These are phyloP conservation scores for Fonsecaea multimorphosa DNA, from an alignment of 2,329 filamentous ascomycete species.

Conservation along the genomic window DNA sequence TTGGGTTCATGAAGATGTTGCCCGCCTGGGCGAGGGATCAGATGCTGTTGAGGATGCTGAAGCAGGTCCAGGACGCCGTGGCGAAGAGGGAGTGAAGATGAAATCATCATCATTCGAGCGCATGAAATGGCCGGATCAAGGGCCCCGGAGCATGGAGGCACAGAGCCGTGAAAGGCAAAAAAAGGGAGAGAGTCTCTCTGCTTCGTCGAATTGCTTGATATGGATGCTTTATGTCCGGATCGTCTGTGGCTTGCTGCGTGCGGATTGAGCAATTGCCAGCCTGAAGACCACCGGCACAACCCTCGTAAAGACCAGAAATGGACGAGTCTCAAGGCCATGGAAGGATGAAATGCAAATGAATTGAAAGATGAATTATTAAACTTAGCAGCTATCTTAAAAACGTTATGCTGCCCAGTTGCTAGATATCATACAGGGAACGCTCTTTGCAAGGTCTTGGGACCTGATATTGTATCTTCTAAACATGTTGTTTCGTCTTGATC, in stretches of 20 bases:
- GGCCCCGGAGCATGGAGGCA: too few species aligned
- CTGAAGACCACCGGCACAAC: too few species aligned
- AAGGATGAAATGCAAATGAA: not conserved
- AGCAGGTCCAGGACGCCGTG: not conserved
- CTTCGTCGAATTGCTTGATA: too few species aligned
- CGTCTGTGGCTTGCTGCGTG: too few species aligned
- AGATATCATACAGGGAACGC: not conserved
- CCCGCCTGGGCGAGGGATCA: constrained; percentile 18
- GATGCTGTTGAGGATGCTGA: constrained; percentile 9
- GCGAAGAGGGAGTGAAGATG: not conserved
- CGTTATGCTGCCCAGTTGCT: not conserved
- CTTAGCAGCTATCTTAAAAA: not conserved
- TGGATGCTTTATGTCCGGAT: too few species aligned
- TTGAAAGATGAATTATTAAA: not conserved
- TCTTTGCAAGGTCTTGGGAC: not conserved
- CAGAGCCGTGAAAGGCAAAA: not conserved
- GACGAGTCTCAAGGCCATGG: not conserved
- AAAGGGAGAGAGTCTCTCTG: too few species aligned
- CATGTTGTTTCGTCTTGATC: not conserved
- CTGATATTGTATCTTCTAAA: not conserved
- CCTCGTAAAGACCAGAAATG: not conserved
- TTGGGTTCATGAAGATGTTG: constrained; percentile 16
- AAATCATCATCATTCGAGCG: too few species aligned
- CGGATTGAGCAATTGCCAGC: too few species aligned
- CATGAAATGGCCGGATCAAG: too few species aligned